Percentiles rank a stretch among this genome's conserved stretches.
phyloP scores from a whole-genome alignment of 495 filamentous ascomycete species.

The Choiromyces venosus region DNA sequence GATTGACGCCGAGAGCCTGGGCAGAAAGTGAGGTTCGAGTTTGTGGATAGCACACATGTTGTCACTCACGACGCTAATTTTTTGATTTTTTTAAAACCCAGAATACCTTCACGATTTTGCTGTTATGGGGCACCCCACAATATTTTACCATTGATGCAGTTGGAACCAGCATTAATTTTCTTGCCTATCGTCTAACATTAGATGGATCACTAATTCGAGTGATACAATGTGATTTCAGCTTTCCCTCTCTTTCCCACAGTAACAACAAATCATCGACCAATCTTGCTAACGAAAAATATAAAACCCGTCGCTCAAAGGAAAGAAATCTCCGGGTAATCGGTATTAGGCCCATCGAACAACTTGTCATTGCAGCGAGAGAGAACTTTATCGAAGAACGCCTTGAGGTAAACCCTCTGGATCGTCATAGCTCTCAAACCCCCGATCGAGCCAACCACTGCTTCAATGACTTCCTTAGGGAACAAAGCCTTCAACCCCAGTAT shows the following conservation, averaged over 20 bases:
- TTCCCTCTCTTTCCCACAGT: neutral
- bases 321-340: slow-evolving; percentile 35
- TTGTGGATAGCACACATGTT: neutral
- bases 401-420: slow-evolving; percentile 37
- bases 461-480: slow-evolving; percentile 12
- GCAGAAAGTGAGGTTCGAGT: neutral
- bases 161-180: neutral
- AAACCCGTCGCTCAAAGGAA: slow-evolving; percentile 13
- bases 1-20: neutral
- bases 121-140: neutral
- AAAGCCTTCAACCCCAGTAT: slow-evolving; percentile 31
- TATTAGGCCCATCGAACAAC: slow-evolving; percentile 24
- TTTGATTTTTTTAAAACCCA: neutral
- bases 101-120: neutral
- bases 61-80: neutral
- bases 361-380: slow-evolving; percentile 18
- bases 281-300: neutral
- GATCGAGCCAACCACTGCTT: slow-evolving; percentile 33
- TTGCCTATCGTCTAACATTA: neutral
- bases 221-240: neutral
- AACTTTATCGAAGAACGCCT: slow-evolving; percentile 42
- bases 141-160: neutral
- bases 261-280: neutral
- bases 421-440: slow-evolving; percentile 25
- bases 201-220: neutral